phyloP scores from a whole-genome alignment of 1,284 basidiomycete species.

The Ceratobasidium sp. region DNA sequence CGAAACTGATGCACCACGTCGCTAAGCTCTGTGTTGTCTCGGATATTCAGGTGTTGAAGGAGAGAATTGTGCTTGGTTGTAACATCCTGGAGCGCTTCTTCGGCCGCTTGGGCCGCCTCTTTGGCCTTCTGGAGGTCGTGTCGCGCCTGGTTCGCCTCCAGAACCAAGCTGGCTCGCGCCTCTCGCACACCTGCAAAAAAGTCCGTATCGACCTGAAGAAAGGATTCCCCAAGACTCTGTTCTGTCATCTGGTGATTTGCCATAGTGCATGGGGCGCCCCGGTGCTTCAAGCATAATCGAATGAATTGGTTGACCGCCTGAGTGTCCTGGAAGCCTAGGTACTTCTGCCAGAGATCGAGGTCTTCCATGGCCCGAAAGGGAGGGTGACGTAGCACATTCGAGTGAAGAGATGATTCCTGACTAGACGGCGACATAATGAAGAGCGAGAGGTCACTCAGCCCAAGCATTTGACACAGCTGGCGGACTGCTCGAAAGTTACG shows the following conservation, averaged over 20 bases:
- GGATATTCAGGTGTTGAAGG: neutral
- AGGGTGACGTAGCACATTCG: too few relatives aligned
- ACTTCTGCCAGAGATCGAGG: neutral
- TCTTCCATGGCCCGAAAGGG: neutral
- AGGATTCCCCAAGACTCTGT: neutral
- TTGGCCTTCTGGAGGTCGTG: neutral
- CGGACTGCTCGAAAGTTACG: neutral
- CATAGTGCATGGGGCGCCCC: neutral
- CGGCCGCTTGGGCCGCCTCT: neutral
- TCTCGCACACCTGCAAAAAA: neutral
- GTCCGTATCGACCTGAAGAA: neutral
- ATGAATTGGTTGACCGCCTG: neutral
- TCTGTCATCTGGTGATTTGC: neutral
- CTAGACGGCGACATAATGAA: neutral
- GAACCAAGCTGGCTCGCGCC: neutral
- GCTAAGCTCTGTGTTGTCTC: slow-evolving; percentile 15
- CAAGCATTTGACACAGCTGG: neutral
- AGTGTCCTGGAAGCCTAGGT: neutral
- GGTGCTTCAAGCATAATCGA: neutral
- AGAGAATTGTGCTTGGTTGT: neutral
- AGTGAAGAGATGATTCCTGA: neutral
- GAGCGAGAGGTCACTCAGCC: neutral
- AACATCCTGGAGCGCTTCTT: neutral
- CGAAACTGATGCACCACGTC: neutral
- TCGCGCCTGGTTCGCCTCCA: too few relatives aligned